A percentile compares a stretch with the other conserved stretches of the same genome.
Evolutionary conservation across 768 basidiomycete genomes (phyloP).

Genomic region (Pluteus cervinus): DNA sequence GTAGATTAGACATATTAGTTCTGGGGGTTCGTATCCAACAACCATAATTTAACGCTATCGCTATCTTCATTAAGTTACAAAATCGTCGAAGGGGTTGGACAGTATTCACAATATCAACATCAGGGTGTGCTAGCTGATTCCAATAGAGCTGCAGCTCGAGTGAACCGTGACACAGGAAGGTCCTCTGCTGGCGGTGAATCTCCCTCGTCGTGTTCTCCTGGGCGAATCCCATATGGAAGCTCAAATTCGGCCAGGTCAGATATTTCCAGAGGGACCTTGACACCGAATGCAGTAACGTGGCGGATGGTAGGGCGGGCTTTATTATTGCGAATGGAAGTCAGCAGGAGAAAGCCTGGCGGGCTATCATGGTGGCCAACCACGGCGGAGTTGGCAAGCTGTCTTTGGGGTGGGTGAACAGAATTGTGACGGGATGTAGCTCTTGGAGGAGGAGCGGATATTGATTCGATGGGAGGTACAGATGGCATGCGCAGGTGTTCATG

Average conservation of each 20-base stretch:
- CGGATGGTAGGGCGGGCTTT: slow-evolving; percentile 50
- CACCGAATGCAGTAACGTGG: slow-evolving; percentile 54
- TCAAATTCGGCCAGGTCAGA: slow-evolving; percentile 48
- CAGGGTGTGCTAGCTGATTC: too few species aligned
- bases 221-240: slow-evolving; percentile 46
- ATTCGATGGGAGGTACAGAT: slow-evolving; percentile 22
- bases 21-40: too few species aligned
- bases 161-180: too few species aligned
- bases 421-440: slow-evolving; percentile 12
- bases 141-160: too few species aligned
- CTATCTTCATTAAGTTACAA: too few species aligned
- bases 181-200: slow-evolving; percentile 6
- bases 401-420: slow-evolving; percentile 9
- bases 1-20: too few species aligned
- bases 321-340: slow-evolving; percentile 47
- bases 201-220: slow-evolving; percentile 11
- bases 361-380: slow-evolving; percentile 12
- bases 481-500: too few species aligned
- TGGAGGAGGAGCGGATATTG: slow-evolving; percentile 13
- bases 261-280: slow-evolving; percentile 43
- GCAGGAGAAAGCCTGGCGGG: slow-evolving; percentile 27
- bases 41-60: too few species aligned
- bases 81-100: too few species aligned
- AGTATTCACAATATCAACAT: too few species aligned
- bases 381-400: slow-evolving; percentile 11